Evolutionary conservation across 2,329 filamentous ascomycete species (phyloP), one percentile per base, ranked within the genome.

Genomic region (Dothistroma septosporum): DNA sequence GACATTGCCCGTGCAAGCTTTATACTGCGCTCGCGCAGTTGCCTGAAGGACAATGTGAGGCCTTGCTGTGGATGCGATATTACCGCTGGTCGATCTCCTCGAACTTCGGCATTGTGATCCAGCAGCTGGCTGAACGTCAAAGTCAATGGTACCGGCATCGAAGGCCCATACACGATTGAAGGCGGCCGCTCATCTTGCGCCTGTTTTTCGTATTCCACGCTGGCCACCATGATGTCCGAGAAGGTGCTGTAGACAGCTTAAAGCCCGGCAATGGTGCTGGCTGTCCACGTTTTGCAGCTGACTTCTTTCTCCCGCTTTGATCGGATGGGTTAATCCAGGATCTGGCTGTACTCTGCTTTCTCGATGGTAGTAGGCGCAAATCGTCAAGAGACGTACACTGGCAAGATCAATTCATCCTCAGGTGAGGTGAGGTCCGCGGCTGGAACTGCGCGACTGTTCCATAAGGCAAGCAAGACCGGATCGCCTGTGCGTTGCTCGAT

Each of bases 61-160:
- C 60, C 56, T 44, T 70, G 62, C 46, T 71, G 69, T 9, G 68
- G 66, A 57, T 70, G 63, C 7, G 69, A 70, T 50, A 71, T 69
- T 35, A 71, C 65, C 16, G 69, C 69, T 54, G 65, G 61, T 35
- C 60, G 57, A 32, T 69, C 62, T 6, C 67, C 68, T 49, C 68
- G 61, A 11, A 70, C 62, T 53, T 69, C 67, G 21, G 63, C 68
- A 60, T 71, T 62, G 56, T 71, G 64, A 48, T 71, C 68, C 12
- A 71, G 62, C 10, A 70, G 59, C 32, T 71, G 55, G 48, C 65
- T 62, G 54, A 71, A 71, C n/a, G 67, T 69, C 67, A 71, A 57
- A 11, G 63, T 69, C 2, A 71, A 61, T 57, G 69, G 69, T n/a
- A 69, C 58, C 24, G 69, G 69, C 16, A 65, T 63, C 31, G 65